These are phyloP conservation scores for Clarireedia paspali DNA, from an alignment of 2,329 filamentous ascomycete species.

Conservation along the genomic window DNA sequence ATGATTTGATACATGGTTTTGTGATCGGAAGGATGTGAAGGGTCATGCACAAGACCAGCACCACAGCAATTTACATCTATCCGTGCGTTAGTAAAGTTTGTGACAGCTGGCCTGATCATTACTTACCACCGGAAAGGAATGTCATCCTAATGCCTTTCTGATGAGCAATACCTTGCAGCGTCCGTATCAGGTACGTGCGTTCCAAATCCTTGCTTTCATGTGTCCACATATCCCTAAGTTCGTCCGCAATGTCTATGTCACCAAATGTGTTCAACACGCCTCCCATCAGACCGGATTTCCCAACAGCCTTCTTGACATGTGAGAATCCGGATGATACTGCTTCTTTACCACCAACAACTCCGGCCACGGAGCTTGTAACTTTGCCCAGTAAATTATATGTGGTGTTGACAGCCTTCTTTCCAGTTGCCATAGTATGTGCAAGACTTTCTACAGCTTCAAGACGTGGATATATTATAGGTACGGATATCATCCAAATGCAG, in stretches of 20 bases:
- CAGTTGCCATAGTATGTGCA: constrained; percentile 83
- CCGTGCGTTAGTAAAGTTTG: constrained; percentile 12
- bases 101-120: neutral
- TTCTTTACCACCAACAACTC: constrained; percentile 90
- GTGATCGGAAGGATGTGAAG: constrained; percentile 81
- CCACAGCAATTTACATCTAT: constrained; percentile 80
- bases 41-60: constrained; percentile 90
- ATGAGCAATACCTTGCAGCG: constrained; percentile 87
- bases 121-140: constrained; percentile 78
- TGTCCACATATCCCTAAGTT: constrained; percentile 94
- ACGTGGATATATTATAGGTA: constrained; percentile 84
- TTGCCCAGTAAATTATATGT: constrained; percentile 95
- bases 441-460: constrained; percentile 88
- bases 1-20: constrained; percentile 99
- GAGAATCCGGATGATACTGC: constrained; percentile 89
- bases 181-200: constrained; percentile 91
- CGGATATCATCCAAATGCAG: constrained; percentile 91
- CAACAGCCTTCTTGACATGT: constrained; percentile 92
- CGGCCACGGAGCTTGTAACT: constrained; percentile 88
- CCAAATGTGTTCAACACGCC: constrained; percentile 93
- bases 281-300: constrained; percentile 92
- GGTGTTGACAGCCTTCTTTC: constrained; percentile 93
- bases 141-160: constrained; percentile 96
- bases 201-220: constrained; percentile 97
- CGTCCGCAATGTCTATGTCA: constrained; percentile 89